Conservation (phyloP, 352 stramenopile genomes). For the Phytophthora colocasiae region DNA sequence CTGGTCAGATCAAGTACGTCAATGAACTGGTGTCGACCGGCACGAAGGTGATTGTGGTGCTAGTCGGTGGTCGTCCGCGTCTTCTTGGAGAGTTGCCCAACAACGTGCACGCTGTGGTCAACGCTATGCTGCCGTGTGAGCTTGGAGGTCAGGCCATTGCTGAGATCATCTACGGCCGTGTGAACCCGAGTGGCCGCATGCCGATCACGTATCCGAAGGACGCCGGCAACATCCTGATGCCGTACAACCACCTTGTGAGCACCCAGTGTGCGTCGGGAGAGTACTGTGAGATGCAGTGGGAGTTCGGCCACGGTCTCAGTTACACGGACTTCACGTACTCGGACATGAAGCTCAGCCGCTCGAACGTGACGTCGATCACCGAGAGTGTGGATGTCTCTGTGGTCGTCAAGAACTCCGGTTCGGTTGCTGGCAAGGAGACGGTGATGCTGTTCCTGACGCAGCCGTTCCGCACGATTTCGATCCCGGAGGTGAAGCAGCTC, state of each 20-base stretch:
- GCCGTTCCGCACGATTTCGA: conserved; percentile 57
- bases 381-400: conserved; percentile 57
- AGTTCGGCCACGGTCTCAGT: conserved; percentile 67
- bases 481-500: conserved; percentile 83
- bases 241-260: conserved; percentile 75
- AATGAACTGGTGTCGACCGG: conserved; percentile 58
- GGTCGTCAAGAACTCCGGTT: conserved; percentile 73
- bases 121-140: conserved; percentile 79
- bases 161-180: conserved; percentile 81
- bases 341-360: conserved; percentile 44
- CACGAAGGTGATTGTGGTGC: conserved; percentile 80
- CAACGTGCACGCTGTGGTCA: conserved; percentile 74
- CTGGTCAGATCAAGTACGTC: conserved; percentile 80
- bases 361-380: conserved; percentile 34
- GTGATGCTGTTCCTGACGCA: conserved; percentile 82
- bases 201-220: conserved; percentile 86
- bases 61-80: conserved; percentile 78
- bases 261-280: conserved; percentile 47
- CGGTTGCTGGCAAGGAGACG: conserved; percentile 62
- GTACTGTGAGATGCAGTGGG: conserved; percentile 66
- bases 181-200: conserved; percentile 84
- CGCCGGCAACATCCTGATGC: conserved; percentile 58
- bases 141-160: conserved; percentile 82
- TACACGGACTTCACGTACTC: conserved; percentile 75
- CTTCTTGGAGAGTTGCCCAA: conserved; percentile 63